A percentile compares a stretch with the other conserved stretches of the same genome.
phyloP scores from a whole-genome alignment of 2,329 filamentous ascomycete genomes.

The Cercospora berteroae region DNA sequence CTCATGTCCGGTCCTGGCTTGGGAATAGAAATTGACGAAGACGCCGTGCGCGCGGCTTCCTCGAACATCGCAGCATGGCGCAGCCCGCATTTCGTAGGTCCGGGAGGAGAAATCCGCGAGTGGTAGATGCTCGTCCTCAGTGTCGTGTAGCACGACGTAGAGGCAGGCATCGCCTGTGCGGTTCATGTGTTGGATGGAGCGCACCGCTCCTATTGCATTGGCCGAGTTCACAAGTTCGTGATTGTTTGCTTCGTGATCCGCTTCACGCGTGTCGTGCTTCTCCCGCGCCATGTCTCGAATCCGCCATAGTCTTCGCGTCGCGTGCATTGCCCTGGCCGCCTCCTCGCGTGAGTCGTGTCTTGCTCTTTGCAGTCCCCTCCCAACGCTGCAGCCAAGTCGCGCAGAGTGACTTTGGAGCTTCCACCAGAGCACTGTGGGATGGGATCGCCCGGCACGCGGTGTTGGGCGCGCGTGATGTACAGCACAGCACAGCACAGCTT shows the following conservation, averaged over 20 bases:
- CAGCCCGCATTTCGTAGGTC: slow-evolving; percentile 64
- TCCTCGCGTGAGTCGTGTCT: neutral
- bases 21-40: slow-evolving; percentile 56
- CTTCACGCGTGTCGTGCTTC: neutral
- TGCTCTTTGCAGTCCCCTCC: neutral
- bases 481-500: neutral
- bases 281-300: neutral
- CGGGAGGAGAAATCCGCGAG: slow-evolving; percentile 64
- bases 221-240: neutral
- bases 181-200: neutral
- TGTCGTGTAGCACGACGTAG: neutral
- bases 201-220: neutral
- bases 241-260: neutral
- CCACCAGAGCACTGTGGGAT: neutral
- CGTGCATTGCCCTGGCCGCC: neutral
- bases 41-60: slow-evolving; percentile 59
- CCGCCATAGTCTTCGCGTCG: too few relatives aligned
- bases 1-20: slow-evolving; percentile 32
- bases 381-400: neutral
- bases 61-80: slow-evolving; percentile 62
- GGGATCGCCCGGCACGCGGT: neutral
- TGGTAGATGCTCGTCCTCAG: slow-evolving; percentile 51
- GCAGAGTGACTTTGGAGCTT: neutral
- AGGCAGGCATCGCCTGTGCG: neutral
- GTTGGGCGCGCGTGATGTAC: neutral